Base-by-base conservation (phyloP, 257 asterid genomes). In the Euphrasia confusa region DNA sequence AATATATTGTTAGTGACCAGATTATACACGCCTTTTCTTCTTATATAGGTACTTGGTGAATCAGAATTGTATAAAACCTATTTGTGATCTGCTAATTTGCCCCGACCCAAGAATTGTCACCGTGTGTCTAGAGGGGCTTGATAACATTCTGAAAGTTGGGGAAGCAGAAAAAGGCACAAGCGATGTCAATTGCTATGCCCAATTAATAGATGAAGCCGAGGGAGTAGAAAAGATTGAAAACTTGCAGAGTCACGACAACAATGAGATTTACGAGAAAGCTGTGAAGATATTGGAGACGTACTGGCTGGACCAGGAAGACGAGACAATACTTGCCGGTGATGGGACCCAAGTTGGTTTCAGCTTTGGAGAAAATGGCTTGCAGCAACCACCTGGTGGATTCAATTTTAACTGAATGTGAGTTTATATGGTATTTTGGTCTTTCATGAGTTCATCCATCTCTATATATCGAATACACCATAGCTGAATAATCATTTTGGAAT, bases 301-400 rank as follows among this genome's bases (percentile, higher is more conserved):
- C 72, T 91, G 98, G 98, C 82, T 76, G 61, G 98, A 85, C 71
- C 94, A 90, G 70, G 96, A 84, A 45, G 95, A 90, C 26, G 96
- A 79, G 55, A 57, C 78, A 0, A 21, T 80, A 64, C 82, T 89
- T 54, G 73, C 79, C 12, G 84, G 50, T 70, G 87, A 81, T 24
- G 89, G 69, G 55, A 62, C 71, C 71, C 88, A 84, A 68, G 53
- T 80, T 45, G 95, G 84, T 48, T 87, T 90, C 63, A 80, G 75
- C 81, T 90, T 90, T 67, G 96, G 93, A 13, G 95, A 90, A 59
- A 79, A 77, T 18, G 79, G 78, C 35, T 10, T 71, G 60, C 83
- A 83, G 73, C 82, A 72, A 49, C 96, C 97, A 26, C 77, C 95
- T 50, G 93, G 90, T 59, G 96, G 97, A 71, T 90, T 87, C 80